Evolutionary conservation across 495 filamentous ascomycete species (phyloP).

Genomic region (Amniculicola lignicola): DNA sequence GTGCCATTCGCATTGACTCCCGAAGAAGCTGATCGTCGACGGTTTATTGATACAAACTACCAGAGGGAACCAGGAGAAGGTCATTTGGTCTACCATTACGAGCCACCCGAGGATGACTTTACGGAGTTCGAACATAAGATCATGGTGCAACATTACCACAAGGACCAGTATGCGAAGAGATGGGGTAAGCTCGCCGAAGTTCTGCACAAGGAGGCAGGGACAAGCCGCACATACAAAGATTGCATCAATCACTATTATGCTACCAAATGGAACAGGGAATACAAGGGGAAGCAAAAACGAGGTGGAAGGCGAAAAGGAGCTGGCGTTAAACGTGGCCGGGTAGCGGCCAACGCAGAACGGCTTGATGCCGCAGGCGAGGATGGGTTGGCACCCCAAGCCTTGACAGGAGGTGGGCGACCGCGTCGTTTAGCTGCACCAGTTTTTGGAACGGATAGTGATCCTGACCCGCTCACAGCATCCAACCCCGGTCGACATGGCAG

Average conservation of each 20-base stretch:
- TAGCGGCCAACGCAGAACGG: conserved; percentile 58
- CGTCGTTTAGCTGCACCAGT: conserved; percentile 67
- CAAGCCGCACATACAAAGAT: conserved; percentile 69
- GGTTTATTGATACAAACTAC: conserved; percentile 72
- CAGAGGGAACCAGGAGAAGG: conserved; percentile 63
- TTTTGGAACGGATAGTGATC: conserved; percentile 56
- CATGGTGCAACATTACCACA: conserved; percentile 77
- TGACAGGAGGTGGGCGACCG: conserved; percentile 68
- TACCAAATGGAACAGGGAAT: conserved; percentile 80
- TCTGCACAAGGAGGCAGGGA: conserved; percentile 46
- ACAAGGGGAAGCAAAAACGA: conserved; percentile 74
- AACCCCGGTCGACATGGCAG: conserved; percentile 33
- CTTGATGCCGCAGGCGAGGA: conserved; percentile 32
- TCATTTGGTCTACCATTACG: conserved; percentile 66
- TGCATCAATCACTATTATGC: conserved; percentile 96
- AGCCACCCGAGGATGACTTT: conserved; percentile 79
- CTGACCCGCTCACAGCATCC: conserved; percentile 40
- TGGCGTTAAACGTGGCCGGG: conserved; percentile 44
- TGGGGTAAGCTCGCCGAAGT: conserved; percentile 84
- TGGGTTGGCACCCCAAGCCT: conserved; percentile 30
- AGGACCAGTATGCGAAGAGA: conserved; percentile 68
- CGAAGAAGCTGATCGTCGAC: conserved; percentile 33
- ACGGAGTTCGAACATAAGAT: conserved; percentile 69
- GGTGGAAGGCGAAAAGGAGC: conserved; percentile 58
- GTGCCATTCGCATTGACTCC: conserved; percentile 71